Evolutionary conservation across 176 grass and related monocot species (phyloP).

Genomic region (Lolium rigidum): DNA sequence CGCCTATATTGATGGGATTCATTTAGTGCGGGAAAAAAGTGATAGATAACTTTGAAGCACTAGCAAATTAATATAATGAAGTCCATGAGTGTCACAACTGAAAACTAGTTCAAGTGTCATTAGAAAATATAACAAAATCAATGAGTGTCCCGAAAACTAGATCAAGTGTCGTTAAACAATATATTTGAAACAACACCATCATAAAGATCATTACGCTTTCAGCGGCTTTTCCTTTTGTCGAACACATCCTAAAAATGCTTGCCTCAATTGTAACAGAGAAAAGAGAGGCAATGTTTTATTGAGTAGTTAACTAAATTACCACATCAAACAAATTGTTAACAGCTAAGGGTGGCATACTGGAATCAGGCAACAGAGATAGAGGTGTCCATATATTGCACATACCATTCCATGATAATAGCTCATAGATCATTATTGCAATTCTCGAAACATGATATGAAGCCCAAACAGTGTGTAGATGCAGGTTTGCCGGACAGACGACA

Average conservation of each 20-base stretch:
- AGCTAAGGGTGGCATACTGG: neutral
- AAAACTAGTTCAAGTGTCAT: neutral
- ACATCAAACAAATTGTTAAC: constrained; percentile 7
- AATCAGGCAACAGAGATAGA: constrained; percentile 9
- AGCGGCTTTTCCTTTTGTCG: neutral
- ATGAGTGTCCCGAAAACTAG: constrained; percentile 22
- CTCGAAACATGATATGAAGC: constrained; percentile 13
- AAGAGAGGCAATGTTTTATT: neutral
- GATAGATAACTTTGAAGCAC: constrained; percentile 23
- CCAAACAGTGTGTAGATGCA: neutral
- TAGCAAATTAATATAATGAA: neutral
- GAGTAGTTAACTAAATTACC: neutral
- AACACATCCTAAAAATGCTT: constrained; percentile 7
- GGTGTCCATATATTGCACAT: neutral
- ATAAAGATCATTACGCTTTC: neutral
- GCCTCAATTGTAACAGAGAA: neutral
- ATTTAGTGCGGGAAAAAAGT: constrained; percentile 2
- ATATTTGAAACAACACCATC: constrained; percentile 8
- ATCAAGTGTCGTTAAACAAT: constrained; percentile 11
- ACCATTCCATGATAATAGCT: neutral
- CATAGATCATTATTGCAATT: neutral
- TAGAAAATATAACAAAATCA: neutral
- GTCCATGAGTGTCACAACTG: constrained; percentile 14
- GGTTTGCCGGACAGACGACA: neutral
- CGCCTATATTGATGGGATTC: constrained; percentile 57